Evolutionary conservation across 257 asterid species (phyloP).

Genomic region (Asclepias syriaca): DNA sequence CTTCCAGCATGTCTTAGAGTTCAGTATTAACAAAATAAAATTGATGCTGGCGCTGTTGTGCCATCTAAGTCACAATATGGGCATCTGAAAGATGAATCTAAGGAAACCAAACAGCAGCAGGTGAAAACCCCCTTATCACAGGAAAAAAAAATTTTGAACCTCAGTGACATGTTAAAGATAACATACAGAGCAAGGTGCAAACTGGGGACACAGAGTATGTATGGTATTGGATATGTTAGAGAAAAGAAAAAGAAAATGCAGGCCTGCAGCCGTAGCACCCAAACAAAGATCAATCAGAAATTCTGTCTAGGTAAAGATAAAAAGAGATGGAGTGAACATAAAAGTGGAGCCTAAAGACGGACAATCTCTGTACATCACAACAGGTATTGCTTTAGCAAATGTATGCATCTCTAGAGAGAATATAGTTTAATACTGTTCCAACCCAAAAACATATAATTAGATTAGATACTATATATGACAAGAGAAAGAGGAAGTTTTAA

Average conservation of each 20-base stretch:
- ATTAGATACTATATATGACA: too few relatives aligned
- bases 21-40: background rate
- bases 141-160: background rate
- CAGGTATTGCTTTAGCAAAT: background rate
- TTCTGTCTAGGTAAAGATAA: background rate
- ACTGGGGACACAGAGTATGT: background rate
- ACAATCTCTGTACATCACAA: background rate
- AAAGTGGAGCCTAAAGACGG: background rate
- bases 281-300: background rate
- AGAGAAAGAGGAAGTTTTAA: too few relatives aligned
- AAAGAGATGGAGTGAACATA: background rate
- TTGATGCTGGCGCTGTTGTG: background rate
- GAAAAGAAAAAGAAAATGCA: background rate
- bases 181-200: too few relatives aligned
- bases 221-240: background rate
- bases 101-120: background rate
- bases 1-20: background rate
- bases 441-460: too few relatives aligned
- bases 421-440: background rate
- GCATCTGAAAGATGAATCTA: background rate
- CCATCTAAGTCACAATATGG: background rate
- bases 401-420: background rate
- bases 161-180: background rate
- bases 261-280: background rate
- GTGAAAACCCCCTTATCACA: background rate